These are phyloP conservation scores for Monascus purpureus DNA, from an alignment of 495 filamentous ascomycete genomes.

Conservation along the genomic window DNA sequence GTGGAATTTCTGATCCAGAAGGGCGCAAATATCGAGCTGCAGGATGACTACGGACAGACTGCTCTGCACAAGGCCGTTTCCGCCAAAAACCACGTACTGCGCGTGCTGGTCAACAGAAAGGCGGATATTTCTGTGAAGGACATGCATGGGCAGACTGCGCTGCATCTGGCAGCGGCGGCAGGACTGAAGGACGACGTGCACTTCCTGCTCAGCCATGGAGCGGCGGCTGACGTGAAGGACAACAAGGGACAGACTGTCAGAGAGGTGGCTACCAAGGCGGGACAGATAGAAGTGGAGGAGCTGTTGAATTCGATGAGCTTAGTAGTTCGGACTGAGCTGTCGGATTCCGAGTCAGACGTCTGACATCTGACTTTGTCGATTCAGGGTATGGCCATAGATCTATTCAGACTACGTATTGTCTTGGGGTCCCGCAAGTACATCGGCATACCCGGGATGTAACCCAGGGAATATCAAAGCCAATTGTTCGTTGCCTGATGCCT, in stretches of 20 bases:
- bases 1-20: slow-evolving; percentile 22
- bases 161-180: slow-evolving; percentile 16
- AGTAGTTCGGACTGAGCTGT: no score
- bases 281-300: slow-evolving; percentile 3
- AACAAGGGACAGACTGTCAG: slow-evolving; percentile 6
- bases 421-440: no score
- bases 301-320: slow-evolving; percentile 3
- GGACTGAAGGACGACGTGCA: slow-evolving; percentile 12
- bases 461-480: no score
- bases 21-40: slow-evolving; percentile 18
- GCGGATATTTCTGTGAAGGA: slow-evolving; percentile 13
- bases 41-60: slow-evolving; percentile 14
- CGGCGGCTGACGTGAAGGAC: slow-evolving; percentile 7
- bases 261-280: slow-evolving; percentile 4
- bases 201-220: slow-evolving; percentile 13
- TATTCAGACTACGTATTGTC: no score
- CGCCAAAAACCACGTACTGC: slow-evolving; percentile 14
- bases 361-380: no score
- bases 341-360: no score
- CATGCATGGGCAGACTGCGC: slow-evolving; percentile 17
- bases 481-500: no score
- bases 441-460: no score
- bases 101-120: slow-evolving; percentile 10
- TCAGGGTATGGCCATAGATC: no score
- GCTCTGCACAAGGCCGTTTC: slow-evolving; percentile 17